Conservation (phyloP, 129 eudicot genomes). For the Heracleum sosnowskyi region DNA sequence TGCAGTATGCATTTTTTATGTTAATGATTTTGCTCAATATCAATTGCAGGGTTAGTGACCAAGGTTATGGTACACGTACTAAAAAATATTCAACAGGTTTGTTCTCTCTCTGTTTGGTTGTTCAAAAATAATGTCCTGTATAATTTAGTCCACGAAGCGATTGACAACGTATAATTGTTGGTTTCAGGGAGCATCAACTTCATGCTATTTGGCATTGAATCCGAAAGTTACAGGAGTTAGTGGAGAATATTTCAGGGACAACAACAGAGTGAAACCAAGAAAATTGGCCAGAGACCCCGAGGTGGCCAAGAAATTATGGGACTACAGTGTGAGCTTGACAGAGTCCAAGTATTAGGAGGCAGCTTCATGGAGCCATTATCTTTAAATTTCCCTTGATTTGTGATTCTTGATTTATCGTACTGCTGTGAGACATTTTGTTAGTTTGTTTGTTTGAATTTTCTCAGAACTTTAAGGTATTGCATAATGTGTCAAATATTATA, state of each 20-base stretch:
- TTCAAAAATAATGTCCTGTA: neutral
- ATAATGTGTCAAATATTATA: neutral
- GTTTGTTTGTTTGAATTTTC: neutral
- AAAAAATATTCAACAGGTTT: slow-evolving; percentile 74
- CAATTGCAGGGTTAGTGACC: slow-evolving; percentile 38
- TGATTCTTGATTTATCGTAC: neutral
- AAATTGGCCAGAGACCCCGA: slow-evolving; percentile 40
- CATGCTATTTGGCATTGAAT: too few relatives aligned
- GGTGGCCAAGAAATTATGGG: slow-evolving; percentile 77
- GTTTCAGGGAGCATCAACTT: slow-evolving; percentile 78
- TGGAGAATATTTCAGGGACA: slow-evolving; percentile 62
- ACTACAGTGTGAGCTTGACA: slow-evolving; percentile 61
- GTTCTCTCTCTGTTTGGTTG: neutral
- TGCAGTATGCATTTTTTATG: neutral
- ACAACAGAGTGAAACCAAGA: slow-evolving; percentile 38
- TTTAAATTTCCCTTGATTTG: too few relatives aligned
- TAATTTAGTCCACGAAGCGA: neutral
- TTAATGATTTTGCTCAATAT: neutral
- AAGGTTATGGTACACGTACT: slow-evolving; percentile 2
- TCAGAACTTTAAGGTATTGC: neutral
- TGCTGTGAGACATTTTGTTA: neutral
- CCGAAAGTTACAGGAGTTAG: slow-evolving; percentile 36
- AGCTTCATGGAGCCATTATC: neutral
- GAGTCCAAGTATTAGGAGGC: slow-evolving; percentile 1
- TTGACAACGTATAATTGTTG: neutral